phyloP scores from a whole-genome alignment of 2,329 filamentous ascomycete species.

The Pseudopithomyces maydicus region DNA sequence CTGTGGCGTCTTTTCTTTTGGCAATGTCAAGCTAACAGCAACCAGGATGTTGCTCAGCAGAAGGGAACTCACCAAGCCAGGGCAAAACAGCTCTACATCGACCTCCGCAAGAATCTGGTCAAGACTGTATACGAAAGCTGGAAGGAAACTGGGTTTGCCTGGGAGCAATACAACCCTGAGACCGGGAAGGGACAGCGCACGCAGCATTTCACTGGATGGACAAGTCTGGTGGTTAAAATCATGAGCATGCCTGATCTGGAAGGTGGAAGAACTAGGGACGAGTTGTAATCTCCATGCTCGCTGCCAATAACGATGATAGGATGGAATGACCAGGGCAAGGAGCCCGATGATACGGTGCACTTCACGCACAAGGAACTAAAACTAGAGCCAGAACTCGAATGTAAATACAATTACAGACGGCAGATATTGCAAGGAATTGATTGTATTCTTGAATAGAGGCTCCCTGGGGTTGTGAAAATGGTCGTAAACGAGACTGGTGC shows the following conservation, averaged over 20 bases:
- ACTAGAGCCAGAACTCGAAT: neutral
- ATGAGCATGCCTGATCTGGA: conserved; percentile 86
- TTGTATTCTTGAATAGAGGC: too few relatives aligned
- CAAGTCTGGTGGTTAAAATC: conserved; percentile 95
- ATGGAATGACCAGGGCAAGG: neutral
- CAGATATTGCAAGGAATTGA: too few relatives aligned
- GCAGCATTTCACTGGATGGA: conserved; percentile 99
- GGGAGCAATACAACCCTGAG: conserved; percentile 97
- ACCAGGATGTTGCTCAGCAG: conserved; percentile 66
- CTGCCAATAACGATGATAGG: neutral
- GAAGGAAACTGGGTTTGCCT: conserved; percentile 92
- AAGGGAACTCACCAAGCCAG: conserved; percentile 70
- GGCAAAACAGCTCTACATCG: conserved; percentile 75
- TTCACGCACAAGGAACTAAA: neutral
- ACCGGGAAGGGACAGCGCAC: conserved; percentile 92
- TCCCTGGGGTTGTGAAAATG: too few relatives aligned
- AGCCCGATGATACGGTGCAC: neutral
- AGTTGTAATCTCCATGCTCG: conserved; percentile 24
- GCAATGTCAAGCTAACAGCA: conserved; percentile 9
- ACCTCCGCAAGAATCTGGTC: conserved; percentile 81
- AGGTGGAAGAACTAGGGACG: conserved; percentile 32
- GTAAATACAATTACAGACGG: too few relatives aligned
- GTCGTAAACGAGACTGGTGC: too few relatives aligned
- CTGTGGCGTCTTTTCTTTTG: neutral
- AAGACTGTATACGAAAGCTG: conserved; percentile 87